phyloP scores from a whole-genome alignment of 2,329 filamentous ascomycete species.

The Penicillium sp. region DNA sequence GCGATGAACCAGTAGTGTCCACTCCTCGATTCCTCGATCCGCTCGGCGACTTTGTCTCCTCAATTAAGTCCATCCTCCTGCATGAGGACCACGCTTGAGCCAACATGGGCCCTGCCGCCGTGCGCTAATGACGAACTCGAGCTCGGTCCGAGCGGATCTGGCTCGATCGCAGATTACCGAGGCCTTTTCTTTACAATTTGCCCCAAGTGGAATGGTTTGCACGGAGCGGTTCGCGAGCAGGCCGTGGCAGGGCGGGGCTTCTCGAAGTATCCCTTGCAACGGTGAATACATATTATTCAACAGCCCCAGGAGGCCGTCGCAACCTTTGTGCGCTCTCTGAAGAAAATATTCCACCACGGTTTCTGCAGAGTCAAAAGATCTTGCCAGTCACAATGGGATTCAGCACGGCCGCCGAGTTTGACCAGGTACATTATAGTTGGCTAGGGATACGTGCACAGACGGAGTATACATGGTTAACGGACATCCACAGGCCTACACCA shows the following conservation, averaged over 20 bases:
- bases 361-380: neutral
- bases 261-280: neutral
- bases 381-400: slow-evolving; percentile 19
- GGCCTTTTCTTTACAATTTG: slow-evolving; percentile 11
- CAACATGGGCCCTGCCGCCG: neutral
- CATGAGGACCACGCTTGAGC: slow-evolving; percentile 9
- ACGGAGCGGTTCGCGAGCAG: neutral
- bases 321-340: neutral
- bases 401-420: slow-evolving; percentile 24
- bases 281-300: too few relatives aligned
- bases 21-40: neutral
- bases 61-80: neutral
- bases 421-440: slow-evolving; percentile 16
- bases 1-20: neutral
- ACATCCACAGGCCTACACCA: slow-evolving; percentile 23
- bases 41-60: neutral
- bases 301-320: neutral
- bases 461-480: neutral
- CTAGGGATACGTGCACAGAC: neutral
- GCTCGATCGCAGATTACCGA: slow-evolving; percentile 5
- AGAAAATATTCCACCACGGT: neutral
- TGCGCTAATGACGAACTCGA: slow-evolving; percentile 6
- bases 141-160: slow-evolving; percentile 7
- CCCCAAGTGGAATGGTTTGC: neutral
- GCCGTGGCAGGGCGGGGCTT: neutral